Conservation (phyloP, 306 rosid species). For the Mucuna pruriens region DNA sequence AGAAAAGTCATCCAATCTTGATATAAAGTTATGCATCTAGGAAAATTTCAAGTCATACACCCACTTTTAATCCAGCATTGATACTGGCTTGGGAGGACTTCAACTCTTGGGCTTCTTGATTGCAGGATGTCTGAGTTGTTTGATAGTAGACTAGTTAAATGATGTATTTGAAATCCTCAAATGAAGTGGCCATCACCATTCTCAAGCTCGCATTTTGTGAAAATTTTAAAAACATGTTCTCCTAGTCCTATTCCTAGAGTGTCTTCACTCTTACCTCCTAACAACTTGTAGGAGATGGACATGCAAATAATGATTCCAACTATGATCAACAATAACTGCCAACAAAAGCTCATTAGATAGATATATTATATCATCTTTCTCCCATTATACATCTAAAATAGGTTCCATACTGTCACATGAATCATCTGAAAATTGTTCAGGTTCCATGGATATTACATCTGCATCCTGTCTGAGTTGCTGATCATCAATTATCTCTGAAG, state of each 20-base stretch:
- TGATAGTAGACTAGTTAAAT: not conserved
- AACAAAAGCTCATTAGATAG: slow-evolving; percentile 25
- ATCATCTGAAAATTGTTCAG: slow-evolving; percentile 45
- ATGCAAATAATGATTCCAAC: not conserved
- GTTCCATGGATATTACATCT: slow-evolving; percentile 31
- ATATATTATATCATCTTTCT: slow-evolving; percentile 40
- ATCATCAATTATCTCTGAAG: slow-evolving; percentile 34
- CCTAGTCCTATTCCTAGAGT: not conserved
- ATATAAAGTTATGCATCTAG: slow-evolving; percentile 5
- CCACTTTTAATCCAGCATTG: not conserved
- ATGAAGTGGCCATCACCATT: slow-evolving; percentile 27
- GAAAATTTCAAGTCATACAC: slow-evolving; percentile 34
- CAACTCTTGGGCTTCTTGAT: not conserved
- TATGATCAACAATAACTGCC: slow-evolving; percentile 22
- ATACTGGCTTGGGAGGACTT: not conserved
- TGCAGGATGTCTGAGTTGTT: not conserved
- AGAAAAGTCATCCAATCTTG: slow-evolving; percentile 12
- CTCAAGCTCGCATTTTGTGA: not conserved
- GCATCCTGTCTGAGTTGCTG: slow-evolving; percentile 47
- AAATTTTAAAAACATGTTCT: not conserved
- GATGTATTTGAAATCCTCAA: slow-evolving; percentile 15
- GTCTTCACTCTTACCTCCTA: slow-evolving; percentile 27
- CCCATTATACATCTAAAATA: slow-evolving; percentile 22
- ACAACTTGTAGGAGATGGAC: slow-evolving; percentile 29
- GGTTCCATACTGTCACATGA: slow-evolving; percentile 38